Evolutionary conservation across 1,284 basidiomycete genomes (phyloP).

Genomic region (Neonothopanus nambi): DNA sequence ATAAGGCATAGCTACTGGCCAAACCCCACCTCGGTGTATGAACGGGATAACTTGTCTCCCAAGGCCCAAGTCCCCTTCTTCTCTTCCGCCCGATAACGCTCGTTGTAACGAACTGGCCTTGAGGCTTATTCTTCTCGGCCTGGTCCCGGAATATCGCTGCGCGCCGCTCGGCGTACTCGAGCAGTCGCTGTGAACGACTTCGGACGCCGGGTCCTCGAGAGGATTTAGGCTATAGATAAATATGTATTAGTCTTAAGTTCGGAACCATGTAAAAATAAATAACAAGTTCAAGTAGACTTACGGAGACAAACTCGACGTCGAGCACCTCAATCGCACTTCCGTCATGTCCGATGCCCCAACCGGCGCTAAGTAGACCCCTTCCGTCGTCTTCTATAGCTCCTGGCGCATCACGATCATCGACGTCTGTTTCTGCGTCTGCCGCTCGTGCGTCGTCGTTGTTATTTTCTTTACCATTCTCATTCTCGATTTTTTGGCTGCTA

Average conservation of each 20-base stretch:
- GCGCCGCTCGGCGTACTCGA: slow-evolving; percentile 65
- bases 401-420: slow-evolving; percentile 35
- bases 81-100: slow-evolving; percentile 40
- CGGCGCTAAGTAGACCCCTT: slow-evolving; percentile 58
- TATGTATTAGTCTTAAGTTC: slow-evolving; percentile 11
- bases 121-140: not conserved
- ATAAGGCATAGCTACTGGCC: not conserved
- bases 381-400: slow-evolving; percentile 51
- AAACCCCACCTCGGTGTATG: slow-evolving; percentile 2
- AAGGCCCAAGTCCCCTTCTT: slow-evolving; percentile 32
- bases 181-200: slow-evolving; percentile 63
- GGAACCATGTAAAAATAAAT: slow-evolving; percentile 10
- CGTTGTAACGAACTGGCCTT: slow-evolving; percentile 21
- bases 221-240: slow-evolving; percentile 41
- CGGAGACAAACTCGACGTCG: slow-evolving; percentile 59
- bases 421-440: slow-evolving; percentile 7
- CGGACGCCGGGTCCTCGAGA: slow-evolving; percentile 49
- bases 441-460: slow-evolving; percentile 22
- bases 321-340: slow-evolving; percentile 74
- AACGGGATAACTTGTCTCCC: slow-evolving; percentile 18
- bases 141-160: slow-evolving; percentile 44
- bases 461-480: slow-evolving; percentile 22
- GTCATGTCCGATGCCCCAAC: slow-evolving; percentile 75
- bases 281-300: too few species aligned
- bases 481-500: slow-evolving; percentile 20